Percentiles rank a stretch among this genome's conserved stretches.
phyloP scores from a whole-genome alignment of 1,284 basidiomycete genomes.

The Dichomitus squalens region DNA sequence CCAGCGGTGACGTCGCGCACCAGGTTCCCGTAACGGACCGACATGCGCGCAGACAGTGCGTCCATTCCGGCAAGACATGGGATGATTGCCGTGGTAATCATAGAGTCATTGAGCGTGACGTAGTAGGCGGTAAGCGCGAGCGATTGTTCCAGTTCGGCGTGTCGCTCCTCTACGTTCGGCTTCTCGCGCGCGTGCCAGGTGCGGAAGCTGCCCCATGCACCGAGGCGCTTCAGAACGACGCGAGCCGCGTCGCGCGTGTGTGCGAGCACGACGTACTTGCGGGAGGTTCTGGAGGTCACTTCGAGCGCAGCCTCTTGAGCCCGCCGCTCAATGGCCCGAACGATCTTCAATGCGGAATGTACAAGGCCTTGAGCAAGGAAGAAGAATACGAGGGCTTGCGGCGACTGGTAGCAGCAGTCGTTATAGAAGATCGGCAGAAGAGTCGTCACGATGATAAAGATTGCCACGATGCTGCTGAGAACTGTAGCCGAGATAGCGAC shows the following conservation, averaged over 20 bases:
- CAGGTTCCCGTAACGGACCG: slow-evolving; percentile 11
- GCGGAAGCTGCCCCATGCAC: neutral
- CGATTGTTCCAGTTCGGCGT: slow-evolving; percentile 15
- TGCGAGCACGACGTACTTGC: neutral
- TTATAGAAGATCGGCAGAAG: slow-evolving; percentile 28
- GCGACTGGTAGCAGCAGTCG: slow-evolving; percentile 31
- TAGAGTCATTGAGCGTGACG: slow-evolving; percentile 12
- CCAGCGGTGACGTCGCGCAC: slow-evolving; percentile 4
- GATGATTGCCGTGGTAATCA: slow-evolving; percentile 14
- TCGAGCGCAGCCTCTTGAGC: slow-evolving; percentile 2
- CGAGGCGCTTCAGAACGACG: neutral
- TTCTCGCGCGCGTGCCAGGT: slow-evolving; percentile 17
- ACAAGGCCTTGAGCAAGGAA: neutral
- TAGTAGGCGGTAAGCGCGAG: slow-evolving; percentile 17
- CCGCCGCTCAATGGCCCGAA: neutral
- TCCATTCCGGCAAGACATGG: slow-evolving; percentile 18
- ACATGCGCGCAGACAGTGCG: slow-evolving; percentile 15
- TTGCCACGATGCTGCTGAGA: slow-evolving; percentile 19
- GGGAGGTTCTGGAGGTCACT: neutral
- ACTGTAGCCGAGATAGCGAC: slow-evolving; percentile 17
- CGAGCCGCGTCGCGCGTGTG: slow-evolving; percentile 2
- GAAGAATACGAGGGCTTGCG: slow-evolving; percentile 22
- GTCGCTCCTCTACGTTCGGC: slow-evolving; percentile 7
- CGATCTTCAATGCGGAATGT: neutral
- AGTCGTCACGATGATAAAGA: slow-evolving; percentile 24